These are phyloP conservation scores for Lactarius indigo DNA, from an alignment of 768 basidiomycete genomes.

Conservation along the genomic window DNA sequence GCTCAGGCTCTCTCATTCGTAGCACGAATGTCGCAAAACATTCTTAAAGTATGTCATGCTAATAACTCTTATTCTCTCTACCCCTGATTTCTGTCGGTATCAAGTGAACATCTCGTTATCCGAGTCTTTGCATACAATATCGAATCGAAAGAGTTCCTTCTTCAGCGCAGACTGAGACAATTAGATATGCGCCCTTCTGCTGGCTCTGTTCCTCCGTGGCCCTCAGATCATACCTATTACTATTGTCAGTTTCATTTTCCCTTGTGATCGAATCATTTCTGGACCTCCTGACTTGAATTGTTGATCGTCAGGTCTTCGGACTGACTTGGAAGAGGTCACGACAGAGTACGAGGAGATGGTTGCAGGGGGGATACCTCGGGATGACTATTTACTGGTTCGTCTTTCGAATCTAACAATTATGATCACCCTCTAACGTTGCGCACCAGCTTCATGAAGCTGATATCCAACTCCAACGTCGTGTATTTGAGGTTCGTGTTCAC, in stretches of 20 bases:
- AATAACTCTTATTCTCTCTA: not conserved
- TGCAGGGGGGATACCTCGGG: not conserved
- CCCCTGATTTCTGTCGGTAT: not conserved
- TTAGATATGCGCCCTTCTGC: not conserved
- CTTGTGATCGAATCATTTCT: not conserved
- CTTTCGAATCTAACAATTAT: not conserved
- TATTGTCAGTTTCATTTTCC: constrained; percentile 3
- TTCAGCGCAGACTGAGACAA: not conserved
- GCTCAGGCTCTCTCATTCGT: not conserved
- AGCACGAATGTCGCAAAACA: constrained; percentile 12
- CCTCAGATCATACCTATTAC: not conserved
- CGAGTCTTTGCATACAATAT: not conserved
- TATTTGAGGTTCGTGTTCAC: constrained; percentile 1
- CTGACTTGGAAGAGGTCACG: not conserved
- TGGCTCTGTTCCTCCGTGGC: not conserved
- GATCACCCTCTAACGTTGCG: not conserved
- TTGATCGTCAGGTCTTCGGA: constrained; percentile 9
- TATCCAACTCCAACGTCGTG: not conserved
- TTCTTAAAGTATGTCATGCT: constrained; percentile 8
- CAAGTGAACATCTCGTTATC: not conserved
- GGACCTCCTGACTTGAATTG: not conserved
- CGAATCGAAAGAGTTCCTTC: not conserved
- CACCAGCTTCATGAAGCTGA: not conserved
- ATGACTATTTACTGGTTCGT: constrained; percentile 8
- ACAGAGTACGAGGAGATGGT: constrained; percentile 3